Evolutionary conservation across 225 moss, liverwort and hornwort genomes (phyloP), one percentile per base, ranked within the genome.

Genomic region (Sphagnum contortum): DNA sequence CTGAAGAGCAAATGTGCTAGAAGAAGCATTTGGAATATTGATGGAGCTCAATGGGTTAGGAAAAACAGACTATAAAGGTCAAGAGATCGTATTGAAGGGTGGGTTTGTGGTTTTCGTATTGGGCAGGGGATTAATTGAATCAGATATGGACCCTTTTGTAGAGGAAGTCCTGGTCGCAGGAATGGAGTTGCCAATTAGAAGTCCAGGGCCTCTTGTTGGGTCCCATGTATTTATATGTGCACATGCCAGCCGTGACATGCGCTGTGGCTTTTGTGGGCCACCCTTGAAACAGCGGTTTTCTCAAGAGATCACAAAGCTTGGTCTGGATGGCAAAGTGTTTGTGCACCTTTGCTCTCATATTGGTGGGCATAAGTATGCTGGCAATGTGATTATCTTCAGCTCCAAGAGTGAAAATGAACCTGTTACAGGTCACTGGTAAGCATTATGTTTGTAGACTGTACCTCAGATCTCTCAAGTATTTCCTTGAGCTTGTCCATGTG

Each of bases 361-460:
- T 62, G 96, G 96, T 64, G 96, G 96, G 10, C 96, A 98, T 72
- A 98, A 93, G 76, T 98, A 83, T 64, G 96, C 96, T 5, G 96
- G 96, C 47, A 98, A 92, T 61, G 80, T 89, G 4, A 98, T 98
- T 57, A 81, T 98, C 9, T 98, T 87, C 68, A 79, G 87, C 64
- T 61, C 65, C 63, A 70, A 29, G 29, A 29, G 51, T 48, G 79
- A 47, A n/a, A 66, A 74, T 3, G 85, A 74, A 47, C 62, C 63
- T 47, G 84, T 80, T 12, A 75, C 83, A 64, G 96, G 92, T 52
- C 87, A 98, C 75, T 98, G 96, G 96, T 91, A 72, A 82, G 78
- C 29, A 29, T 29, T 29, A 29, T 29, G 29, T 29, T 1, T 29
- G 29, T 29, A 29, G 29, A 29, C 29, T 29, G 29, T 29, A 29